Conservation (phyloP, 2,329 filamentous ascomycete species). For the Grosmannia penicillata region DNA sequence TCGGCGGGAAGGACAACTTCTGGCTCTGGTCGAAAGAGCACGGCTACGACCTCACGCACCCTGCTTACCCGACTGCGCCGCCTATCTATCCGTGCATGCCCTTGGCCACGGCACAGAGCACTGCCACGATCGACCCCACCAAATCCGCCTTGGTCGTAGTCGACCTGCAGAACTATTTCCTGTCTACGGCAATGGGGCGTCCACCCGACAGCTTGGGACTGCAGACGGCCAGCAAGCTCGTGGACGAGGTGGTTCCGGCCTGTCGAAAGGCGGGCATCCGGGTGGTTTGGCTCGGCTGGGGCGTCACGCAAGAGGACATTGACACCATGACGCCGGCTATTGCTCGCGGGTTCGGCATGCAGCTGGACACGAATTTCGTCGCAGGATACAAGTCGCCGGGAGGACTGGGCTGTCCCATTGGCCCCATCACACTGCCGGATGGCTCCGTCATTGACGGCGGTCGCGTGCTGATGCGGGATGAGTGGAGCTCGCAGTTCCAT, state of each 20-base stretch:
- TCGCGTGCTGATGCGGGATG: not conserved
- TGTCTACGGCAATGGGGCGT: not conserved
- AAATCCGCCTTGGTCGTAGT: not conserved
- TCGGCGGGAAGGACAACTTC: not conserved
- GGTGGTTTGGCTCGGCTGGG: not conserved
- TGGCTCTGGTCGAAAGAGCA: not conserved
- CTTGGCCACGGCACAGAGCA: not conserved
- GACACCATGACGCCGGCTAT: not conserved
- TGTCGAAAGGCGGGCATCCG: not conserved
- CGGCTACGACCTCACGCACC: not conserved
- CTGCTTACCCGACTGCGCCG: not conserved
- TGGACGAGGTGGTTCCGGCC: not conserved
- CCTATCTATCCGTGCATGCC: not conserved
- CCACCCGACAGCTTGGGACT: not conserved
- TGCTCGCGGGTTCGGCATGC: not conserved
- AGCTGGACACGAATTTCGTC: not conserved
- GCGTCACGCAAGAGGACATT: not conserved
- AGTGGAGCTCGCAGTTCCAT: not conserved
- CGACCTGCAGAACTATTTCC: not conserved
- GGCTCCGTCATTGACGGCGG: not conserved
- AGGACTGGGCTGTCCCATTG: not conserved
- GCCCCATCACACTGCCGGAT: not conserved
- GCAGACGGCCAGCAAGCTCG: not conserved
- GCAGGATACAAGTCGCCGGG: not conserved
- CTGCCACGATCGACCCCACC: not conserved